phyloP scores from a whole-genome alignment of 192 early-diverging fungal species.

The Coemansia sp. region DNA sequence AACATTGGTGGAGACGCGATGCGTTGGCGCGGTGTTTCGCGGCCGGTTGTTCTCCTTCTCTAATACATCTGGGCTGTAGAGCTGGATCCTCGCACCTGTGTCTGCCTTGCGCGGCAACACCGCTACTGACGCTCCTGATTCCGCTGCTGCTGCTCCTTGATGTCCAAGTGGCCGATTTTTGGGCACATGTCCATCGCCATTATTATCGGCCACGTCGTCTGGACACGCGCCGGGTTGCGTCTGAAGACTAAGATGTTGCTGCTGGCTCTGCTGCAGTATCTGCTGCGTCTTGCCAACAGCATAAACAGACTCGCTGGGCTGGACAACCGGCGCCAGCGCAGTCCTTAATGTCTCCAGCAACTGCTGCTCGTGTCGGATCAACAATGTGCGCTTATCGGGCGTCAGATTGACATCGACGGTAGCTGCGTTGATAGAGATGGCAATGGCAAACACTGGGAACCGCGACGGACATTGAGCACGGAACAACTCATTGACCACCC shows the following conservation, averaged over 20 bases:
- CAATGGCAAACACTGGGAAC: slow-evolving; percentile 77
- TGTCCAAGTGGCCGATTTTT: background rate
- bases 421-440: slow-evolving; percentile 49
- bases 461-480: slow-evolving; percentile 64
- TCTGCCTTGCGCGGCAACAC: background rate
- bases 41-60: background rate
- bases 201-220: no score
- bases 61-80: background rate
- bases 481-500: slow-evolving; percentile 83
- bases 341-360: slow-evolving; percentile 17
- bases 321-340: slow-evolving; percentile 18
- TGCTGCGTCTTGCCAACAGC: slow-evolving; percentile 17
- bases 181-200: slow-evolving; percentile 12
- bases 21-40: background rate
- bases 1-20: background rate
- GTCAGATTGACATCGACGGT: slow-evolving; percentile 90
- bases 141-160: background rate
- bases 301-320: slow-evolving; percentile 26
- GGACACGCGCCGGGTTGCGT: no score
- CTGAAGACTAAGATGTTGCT: background rate
- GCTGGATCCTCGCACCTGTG: background rate
- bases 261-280: background rate
- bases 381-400: slow-evolving; percentile 90
- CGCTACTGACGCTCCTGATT: background rate
- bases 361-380: slow-evolving; percentile 72